Base-by-base conservation (phyloP, 2,329 filamentous ascomycete genomes). In the Epichloe sibirici region DNA sequence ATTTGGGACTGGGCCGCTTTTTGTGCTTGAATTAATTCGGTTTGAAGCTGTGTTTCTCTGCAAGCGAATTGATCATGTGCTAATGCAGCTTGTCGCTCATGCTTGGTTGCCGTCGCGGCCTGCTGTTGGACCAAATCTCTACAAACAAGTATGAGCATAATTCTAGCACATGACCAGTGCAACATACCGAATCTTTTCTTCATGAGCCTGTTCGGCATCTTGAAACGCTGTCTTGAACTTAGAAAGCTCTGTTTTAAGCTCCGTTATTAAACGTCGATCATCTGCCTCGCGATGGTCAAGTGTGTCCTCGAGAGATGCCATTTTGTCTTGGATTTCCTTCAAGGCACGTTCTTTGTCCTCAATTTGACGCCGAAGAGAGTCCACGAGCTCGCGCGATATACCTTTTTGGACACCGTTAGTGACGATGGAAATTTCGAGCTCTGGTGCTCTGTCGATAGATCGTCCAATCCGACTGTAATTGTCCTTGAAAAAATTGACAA, bases 401-500 rank as follows among this genome's bases (percentile, higher is more conserved):
- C 91, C 91, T 62, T 91, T 90, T 59, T 93, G 84, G 11, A 90
- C 72, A 0, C 87, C 88, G 63, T 90, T 89, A 44, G 83, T 77
- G 53, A 90, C 75, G 11, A 93, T 79, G 0, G 89, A 85, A 28
- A 94, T 83, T 65, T 98, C 93, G 55, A 94, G 74, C 1, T 85
- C 88, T 0, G 93, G 93, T 56, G 95, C 88, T 55, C 91, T 83
- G 67, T 98, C 93, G 60, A 98, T 88, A 13, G 89, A 87, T 56
- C 89, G 82, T 40, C 85, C 73, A 53, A 96, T 72, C 8, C 90
- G 85, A 61, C 87, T 91, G 65, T 94, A 97, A 64, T 95, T 95
- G 62, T 97, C 90, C 63, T 96, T 96, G 61, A 96, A 81, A 62
- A 97, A 95, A 55, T 96, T 88, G 52, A 98, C 83, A 66, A 96